A percentile compares a stretch with the other conserved stretches of the same genome.
Conservation (phyloP, 345 rosid genomes). For the Sonneratia alba region DNA sequence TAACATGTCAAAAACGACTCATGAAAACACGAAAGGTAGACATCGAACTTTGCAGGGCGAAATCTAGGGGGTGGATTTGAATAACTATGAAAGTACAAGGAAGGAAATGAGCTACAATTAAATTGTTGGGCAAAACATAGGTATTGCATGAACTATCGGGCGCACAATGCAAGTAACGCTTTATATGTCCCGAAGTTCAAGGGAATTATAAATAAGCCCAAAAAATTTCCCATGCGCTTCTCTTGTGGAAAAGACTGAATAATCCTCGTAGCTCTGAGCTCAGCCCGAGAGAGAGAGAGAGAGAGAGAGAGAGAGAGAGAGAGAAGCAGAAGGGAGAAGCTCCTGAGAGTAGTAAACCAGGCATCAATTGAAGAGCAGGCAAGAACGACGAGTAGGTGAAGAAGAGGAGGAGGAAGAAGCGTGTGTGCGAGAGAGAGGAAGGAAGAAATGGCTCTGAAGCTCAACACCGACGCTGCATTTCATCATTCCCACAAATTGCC, state of each 20-base stretch:
- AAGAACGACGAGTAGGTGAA: neutral
- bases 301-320: neutral
- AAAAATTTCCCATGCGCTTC: neutral
- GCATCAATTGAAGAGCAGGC: neutral
- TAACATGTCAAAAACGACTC: too few species aligned
- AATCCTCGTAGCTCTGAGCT: neutral
- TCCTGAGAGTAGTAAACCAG: neutral
- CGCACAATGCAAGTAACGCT: neutral
- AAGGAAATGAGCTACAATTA: too few species aligned
- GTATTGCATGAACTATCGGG: neutral
- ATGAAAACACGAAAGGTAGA: too few species aligned
- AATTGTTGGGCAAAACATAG: too few species aligned
- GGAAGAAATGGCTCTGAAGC: constrained; percentile 52
- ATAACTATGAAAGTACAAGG: too few species aligned
- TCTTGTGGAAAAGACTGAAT: constrained; percentile 8
- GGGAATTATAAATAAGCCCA: neutral
- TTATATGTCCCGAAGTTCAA: neutral
- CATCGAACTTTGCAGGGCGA: too few species aligned
- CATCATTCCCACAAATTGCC: constrained; percentile 42
- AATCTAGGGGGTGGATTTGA: too few species aligned
- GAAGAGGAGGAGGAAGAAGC: neutral
- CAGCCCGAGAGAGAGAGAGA: neutral
- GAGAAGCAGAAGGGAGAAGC: neutral
- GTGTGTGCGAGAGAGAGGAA: neutral
- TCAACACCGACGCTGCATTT: constrained; percentile 31